Evolutionary conservation across 306 rosid species (phyloP).

Genomic region (Elaeagnus macrophylla): DNA sequence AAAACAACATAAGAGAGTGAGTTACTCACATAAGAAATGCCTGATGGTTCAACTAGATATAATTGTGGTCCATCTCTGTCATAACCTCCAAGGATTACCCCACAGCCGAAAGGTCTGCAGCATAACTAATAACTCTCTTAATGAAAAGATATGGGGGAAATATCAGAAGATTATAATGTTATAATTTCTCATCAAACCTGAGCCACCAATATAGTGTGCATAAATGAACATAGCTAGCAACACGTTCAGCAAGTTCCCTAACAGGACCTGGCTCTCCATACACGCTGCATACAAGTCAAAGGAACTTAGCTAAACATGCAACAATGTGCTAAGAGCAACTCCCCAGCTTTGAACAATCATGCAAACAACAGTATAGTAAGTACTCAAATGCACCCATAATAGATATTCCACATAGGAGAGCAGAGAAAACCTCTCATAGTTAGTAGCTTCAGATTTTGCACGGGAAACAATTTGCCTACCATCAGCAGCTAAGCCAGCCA

Average conservation of each 20-base stretch:
- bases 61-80: slow-evolving; percentile 98
- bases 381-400: too few species aligned
- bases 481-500: slow-evolving; percentile 65
- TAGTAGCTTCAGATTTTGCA: slow-evolving; percentile 79
- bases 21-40: slow-evolving; percentile 76
- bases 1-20: slow-evolving; percentile 3
- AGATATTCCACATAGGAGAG: background rate
- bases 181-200: slow-evolving; percentile 39
- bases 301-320: slow-evolving; percentile 20
- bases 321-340: background rate
- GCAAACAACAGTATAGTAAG: too few species aligned
- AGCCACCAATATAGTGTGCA: slow-evolving; percentile 99
- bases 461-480: slow-evolving; percentile 58
- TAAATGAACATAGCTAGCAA: slow-evolving; percentile 94
- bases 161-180: slow-evolving; percentile 13
- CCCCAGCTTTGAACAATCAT: too few species aligned
- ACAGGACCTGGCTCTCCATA: slow-evolving; percentile 86
- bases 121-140: slow-evolving; percentile 12
- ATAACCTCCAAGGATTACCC: slow-evolving; percentile 92
- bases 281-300: slow-evolving; percentile 34
- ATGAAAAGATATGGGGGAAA: slow-evolving; percentile 15
- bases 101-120: slow-evolving; percentile 96
- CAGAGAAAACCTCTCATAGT: slow-evolving; percentile 62
- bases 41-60: slow-evolving; percentile 96
- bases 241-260: slow-evolving; percentile 94